Percentiles rank a stretch among this genome's conserved stretches.
phyloP scores from a whole-genome alignment of 495 filamentous ascomycete genomes.

The Aspergillus egyptiacus region DNA sequence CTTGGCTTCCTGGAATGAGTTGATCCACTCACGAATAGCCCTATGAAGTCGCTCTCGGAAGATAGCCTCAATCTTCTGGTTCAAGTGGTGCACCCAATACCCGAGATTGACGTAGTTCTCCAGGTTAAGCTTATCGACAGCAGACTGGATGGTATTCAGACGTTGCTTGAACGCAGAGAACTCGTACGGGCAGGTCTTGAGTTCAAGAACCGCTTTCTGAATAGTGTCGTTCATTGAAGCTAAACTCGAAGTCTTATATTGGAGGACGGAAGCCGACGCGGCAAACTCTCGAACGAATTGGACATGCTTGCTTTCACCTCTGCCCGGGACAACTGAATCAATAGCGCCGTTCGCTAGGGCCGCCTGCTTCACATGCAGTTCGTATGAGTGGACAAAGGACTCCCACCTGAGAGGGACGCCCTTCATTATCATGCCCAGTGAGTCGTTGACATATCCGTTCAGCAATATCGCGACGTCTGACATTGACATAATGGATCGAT shows the following conservation, averaged over 20 bases:
- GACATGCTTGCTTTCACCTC: slow-evolving; percentile 84
- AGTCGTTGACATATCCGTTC: slow-evolving; percentile 84
- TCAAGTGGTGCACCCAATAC: slow-evolving; percentile 82
- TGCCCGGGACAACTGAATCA: slow-evolving; percentile 50
- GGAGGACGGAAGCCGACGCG: slow-evolving; percentile 72
- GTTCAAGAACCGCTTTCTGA: slow-evolving; percentile 70
- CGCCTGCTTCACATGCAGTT: slow-evolving; percentile 75
- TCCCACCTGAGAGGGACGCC: slow-evolving; percentile 91
- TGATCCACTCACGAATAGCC: slow-evolving; percentile 79
- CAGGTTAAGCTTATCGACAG: slow-evolving; percentile 90
- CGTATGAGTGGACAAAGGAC: slow-evolving; percentile 93
- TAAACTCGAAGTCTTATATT: slow-evolving; percentile 74
- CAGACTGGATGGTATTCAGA: slow-evolving; percentile 77
- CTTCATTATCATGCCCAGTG: slow-evolving; percentile 71
- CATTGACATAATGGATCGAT: slow-evolving; percentile 73
- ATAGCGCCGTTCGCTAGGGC: slow-evolving; percentile 51
- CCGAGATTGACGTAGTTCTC: slow-evolving; percentile 90
- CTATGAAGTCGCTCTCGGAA: slow-evolving; percentile 70
- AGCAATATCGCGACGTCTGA: slow-evolving; percentile 78
- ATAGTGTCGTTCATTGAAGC: slow-evolving; percentile 74
- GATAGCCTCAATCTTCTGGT: slow-evolving; percentile 71
- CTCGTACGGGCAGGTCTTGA: slow-evolving; percentile 82
- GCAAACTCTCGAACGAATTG: slow-evolving; percentile 94
- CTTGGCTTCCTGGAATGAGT: slow-evolving; percentile 63
- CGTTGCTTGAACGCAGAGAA: slow-evolving; percentile 65